Conservation (phyloP, 192 early-diverging fungal species). For the Coemansia sp. region DNA sequence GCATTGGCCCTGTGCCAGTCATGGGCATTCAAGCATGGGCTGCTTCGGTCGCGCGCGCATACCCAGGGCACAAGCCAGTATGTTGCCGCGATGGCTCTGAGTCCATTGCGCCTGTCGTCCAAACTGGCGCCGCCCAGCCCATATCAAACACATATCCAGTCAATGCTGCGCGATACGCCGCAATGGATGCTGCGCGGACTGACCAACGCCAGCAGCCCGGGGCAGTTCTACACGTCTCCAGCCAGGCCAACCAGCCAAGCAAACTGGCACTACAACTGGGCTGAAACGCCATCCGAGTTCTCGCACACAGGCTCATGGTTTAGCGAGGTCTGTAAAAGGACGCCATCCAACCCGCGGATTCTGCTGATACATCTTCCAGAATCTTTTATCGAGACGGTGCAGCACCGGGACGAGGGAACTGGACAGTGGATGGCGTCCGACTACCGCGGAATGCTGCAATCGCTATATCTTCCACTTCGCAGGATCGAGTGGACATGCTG, state of each 20-base stretch:
- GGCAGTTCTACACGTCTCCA: constrained; percentile 30
- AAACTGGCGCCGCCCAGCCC: constrained; percentile 27
- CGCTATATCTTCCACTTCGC: constrained; percentile 40
- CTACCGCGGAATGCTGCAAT: constrained; percentile 39
- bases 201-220: constrained; percentile 21
- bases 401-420: constrained; percentile 17
- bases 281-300: constrained; percentile 40
- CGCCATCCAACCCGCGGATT: constrained; percentile 17
- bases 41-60: constrained; percentile 27
- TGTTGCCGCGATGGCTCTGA: constrained; percentile 16
- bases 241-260: constrained; percentile 2
- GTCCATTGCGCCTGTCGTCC: constrained; percentile 17
- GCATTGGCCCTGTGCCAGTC: constrained; percentile 40
- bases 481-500: constrained; percentile 31
- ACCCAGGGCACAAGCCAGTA: constrained; percentile 30
- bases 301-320: constrained; percentile 40
- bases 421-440: constrained; percentile 24
- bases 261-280: constrained; percentile 49
- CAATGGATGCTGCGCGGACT: constrained; percentile 50
- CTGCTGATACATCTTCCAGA: constrained; percentile 47
- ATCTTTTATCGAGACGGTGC: constrained; percentile 25
- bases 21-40: constrained; percentile 34
- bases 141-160: constrained; percentile 18
- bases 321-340: constrained; percentile 3
- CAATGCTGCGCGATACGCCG: constrained; percentile 21